Conservation (phyloP, 1,139 yeast genomes). For the Yamadazyma mexicana region DNA sequence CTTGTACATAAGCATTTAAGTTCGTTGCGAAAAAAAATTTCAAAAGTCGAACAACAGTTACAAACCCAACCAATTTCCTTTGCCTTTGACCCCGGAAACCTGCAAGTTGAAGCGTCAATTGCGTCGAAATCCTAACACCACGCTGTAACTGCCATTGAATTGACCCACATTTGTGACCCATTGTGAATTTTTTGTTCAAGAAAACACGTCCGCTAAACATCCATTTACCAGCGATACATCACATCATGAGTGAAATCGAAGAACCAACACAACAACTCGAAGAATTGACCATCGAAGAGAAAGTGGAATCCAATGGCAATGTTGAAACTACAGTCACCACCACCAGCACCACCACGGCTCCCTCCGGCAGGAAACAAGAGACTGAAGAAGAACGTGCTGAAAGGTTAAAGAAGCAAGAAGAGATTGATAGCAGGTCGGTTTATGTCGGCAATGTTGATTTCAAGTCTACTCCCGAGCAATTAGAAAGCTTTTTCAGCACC, state of each 20-base stretch:
- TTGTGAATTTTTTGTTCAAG: too few species aligned
- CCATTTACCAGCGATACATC: background rate
- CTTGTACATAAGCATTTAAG: too few species aligned
- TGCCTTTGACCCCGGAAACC: background rate
- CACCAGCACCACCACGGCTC: background rate
- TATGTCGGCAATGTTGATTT: slow-evolving; percentile 48
- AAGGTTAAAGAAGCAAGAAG: slow-evolving; percentile 32
- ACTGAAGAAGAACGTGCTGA: slow-evolving; percentile 30
- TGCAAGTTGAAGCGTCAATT: background rate
- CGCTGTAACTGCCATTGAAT: too few species aligned
- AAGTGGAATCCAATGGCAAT: background rate
- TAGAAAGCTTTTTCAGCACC: slow-evolving; percentile 35
- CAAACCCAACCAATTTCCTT: background rate
- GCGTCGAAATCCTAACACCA: background rate
- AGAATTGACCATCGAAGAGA: background rate
- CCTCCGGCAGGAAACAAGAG: slow-evolving; percentile 11
- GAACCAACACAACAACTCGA: background rate
- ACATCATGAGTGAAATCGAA: slow-evolving; percentile 1
- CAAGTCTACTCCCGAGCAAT: slow-evolving; percentile 41
- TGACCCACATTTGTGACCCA: too few species aligned
- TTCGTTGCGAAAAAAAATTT: slow-evolving; percentile 1
- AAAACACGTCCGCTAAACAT: background rate
- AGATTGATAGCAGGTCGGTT: slow-evolving; percentile 37
- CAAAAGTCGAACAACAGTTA: background rate
- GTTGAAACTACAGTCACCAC: background rate